Percentiles rank a stretch among this genome's conserved stretches.
Conservation (phyloP, 2,329 filamentous ascomycete genomes). For the Venturia asperata region DNA sequence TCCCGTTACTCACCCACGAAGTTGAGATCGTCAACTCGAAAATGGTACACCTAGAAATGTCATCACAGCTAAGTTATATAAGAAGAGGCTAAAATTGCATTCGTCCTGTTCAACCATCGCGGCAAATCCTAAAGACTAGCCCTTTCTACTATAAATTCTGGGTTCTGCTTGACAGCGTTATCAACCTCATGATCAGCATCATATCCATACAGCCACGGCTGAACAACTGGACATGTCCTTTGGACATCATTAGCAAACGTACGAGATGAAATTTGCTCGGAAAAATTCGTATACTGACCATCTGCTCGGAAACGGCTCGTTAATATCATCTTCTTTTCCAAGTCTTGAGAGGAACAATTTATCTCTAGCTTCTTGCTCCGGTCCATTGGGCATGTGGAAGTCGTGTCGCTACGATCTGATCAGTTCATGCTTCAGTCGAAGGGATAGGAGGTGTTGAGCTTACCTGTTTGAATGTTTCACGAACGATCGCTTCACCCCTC, state of each 20-base stretch:
- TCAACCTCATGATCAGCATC: slow-evolving; percentile 30
- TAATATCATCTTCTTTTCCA: slow-evolving; percentile 44
- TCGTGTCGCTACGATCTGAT: slow-evolving; percentile 27
- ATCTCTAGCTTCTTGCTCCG: slow-evolving; percentile 42
- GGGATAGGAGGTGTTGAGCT: background rate
- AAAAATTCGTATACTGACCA: slow-evolving; percentile 33
- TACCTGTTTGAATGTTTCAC: slow-evolving; percentile 52
- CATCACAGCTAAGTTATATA: too few species aligned
- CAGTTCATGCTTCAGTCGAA: background rate
- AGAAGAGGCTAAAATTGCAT: background rate
- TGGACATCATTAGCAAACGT: background rate
- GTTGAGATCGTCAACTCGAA: too few species aligned
- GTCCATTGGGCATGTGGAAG: slow-evolving; percentile 43
- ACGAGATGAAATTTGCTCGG: background rate
- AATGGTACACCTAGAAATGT: too few species aligned
- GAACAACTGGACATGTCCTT: slow-evolving; percentile 30
- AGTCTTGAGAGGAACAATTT: slow-evolving; percentile 49
- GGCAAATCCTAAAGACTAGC: background rate
- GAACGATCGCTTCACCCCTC: slow-evolving; percentile 49
- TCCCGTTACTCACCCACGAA: too few species aligned
- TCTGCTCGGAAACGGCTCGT: slow-evolving; percentile 50
- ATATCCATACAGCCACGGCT: slow-evolving; percentile 33
- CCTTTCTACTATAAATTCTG: background rate
- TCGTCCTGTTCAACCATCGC: background rate
- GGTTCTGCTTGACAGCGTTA: slow-evolving; percentile 13